Evolutionary conservation across 1,284 basidiomycete species (phyloP).

Genomic region (Tranzscheliella williamsii): DNA sequence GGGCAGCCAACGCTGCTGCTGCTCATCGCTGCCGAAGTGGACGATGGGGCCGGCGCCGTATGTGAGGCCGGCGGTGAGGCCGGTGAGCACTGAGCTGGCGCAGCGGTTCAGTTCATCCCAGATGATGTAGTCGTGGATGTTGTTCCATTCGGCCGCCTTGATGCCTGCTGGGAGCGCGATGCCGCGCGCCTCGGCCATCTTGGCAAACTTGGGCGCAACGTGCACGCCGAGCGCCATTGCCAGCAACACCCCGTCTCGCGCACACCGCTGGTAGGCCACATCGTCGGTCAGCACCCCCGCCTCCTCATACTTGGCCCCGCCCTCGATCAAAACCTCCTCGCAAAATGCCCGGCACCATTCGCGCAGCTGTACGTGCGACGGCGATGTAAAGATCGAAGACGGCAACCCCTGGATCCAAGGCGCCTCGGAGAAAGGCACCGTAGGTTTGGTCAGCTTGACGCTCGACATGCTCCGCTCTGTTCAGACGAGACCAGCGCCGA

Average conservation of each 20-base stretch:
- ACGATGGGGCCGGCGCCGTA: constrained; percentile 41
- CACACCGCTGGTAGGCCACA: constrained; percentile 35
- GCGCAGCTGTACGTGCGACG: constrained; percentile 30
- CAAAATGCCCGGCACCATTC: constrained; percentile 38
- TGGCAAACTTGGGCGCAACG: constrained; percentile 36
- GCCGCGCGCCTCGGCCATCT: constrained; percentile 23
- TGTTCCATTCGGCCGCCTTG: constrained; percentile 46
- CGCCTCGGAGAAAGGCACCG: constrained; percentile 40
- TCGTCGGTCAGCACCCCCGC: constrained; percentile 28
- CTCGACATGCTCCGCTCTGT: constrained; percentile 11
- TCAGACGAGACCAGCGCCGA: too few species aligned
- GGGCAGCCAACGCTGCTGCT: constrained; percentile 43
- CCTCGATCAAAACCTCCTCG: constrained; percentile 34
- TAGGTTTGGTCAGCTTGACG: constrained; percentile 30
- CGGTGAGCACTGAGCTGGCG: constrained; percentile 35
- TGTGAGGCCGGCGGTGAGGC: constrained; percentile 26
- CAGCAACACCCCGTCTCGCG: constrained; percentile 47
- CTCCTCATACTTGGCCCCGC: constrained; percentile 30
- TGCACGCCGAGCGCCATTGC: constrained; percentile 41
- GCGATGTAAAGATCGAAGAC: constrained; percentile 34
- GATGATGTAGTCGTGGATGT: constrained; percentile 51
- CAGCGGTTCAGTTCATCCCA: constrained; percentile 48
- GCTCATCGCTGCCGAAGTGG: constrained; percentile 44
- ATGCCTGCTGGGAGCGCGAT: constrained; percentile 40
- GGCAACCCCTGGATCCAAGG: constrained; percentile 46